Percentiles rank a stretch among this genome's conserved stretches.
Conservation (phyloP, 768 basidiomycete species). For the Leccinum obscurum region DNA sequence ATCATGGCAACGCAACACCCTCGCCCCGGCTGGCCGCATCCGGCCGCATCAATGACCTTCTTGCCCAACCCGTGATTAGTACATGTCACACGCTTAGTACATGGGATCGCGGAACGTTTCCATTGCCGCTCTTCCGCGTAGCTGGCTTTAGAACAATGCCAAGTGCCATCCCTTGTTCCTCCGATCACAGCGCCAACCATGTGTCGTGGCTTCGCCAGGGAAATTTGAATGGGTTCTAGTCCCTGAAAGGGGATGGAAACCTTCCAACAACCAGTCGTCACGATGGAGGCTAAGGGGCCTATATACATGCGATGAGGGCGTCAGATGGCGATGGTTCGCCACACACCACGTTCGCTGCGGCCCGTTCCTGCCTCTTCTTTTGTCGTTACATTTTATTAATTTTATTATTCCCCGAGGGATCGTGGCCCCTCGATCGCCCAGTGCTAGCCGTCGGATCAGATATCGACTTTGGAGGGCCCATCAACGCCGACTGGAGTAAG, state of each 20-base stretch:
- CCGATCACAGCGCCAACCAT: slow-evolving; percentile 20
- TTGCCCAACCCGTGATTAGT: neutral
- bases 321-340: slow-evolving; percentile 7
- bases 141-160: slow-evolving; percentile 6
- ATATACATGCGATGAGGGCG: slow-evolving; percentile 5
- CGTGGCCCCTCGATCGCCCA: slow-evolving; percentile 10
- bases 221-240: slow-evolving; percentile 15
- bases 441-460: slow-evolving; percentile 12
- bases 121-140: slow-evolving; percentile 27
- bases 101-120: slow-evolving; percentile 23
- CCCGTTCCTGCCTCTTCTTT: slow-evolving; percentile 1
- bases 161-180: neutral
- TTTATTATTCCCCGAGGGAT: neutral
- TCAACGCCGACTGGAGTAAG: neutral
- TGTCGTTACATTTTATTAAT: neutral
- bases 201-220: slow-evolving; percentile 14
- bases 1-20: slow-evolving; percentile 12
- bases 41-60: slow-evolving; percentile 15
- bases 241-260: slow-evolving; percentile 11
- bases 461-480: neutral
- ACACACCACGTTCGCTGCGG: slow-evolving; percentile 3
- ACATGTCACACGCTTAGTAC: neutral
- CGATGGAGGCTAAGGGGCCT: slow-evolving; percentile 4
- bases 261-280: slow-evolving; percentile 1
- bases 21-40: slow-evolving; percentile 10